Evolutionary conservation across 192 early-diverging fungal genomes (phyloP).

Genomic region (Backusella morwellensis): DNA sequence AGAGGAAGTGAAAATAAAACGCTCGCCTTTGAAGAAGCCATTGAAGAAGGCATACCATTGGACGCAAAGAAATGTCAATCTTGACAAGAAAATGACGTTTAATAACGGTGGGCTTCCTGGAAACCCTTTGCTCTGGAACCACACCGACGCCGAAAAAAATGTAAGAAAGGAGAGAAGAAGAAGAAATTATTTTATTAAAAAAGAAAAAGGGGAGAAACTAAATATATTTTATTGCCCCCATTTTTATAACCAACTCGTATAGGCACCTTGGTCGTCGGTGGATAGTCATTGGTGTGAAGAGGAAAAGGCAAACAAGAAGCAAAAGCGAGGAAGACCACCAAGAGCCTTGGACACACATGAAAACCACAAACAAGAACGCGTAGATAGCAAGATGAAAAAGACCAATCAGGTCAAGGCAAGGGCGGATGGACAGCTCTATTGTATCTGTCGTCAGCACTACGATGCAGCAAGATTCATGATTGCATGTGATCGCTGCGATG

Average conservation of each 20-base stretch:
- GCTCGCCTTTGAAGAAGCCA: not conserved
- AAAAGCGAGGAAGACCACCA: constrained; percentile 6
- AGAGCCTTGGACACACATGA: not conserved
- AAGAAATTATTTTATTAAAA: not conserved
- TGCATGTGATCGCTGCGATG: constrained; percentile 70
- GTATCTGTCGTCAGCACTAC: constrained; percentile 58
- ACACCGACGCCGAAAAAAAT: constrained; percentile 1
- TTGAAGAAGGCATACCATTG: not conserved
- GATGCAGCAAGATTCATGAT: constrained; percentile 68
- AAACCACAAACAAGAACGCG: not conserved
- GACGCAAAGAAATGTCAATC: not conserved
- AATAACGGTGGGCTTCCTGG: constrained; percentile 1
- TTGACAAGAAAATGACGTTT: not conserved
- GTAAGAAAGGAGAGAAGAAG: not conserved
- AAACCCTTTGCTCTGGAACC: constrained; percentile 10
- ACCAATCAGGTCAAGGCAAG: not conserved
- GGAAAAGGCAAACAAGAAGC: not conserved
- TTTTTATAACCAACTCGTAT: not conserved
- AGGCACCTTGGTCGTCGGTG: not conserved
- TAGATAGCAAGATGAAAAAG: not conserved
- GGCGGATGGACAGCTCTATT: constrained; percentile 38
- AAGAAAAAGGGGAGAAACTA: not conserved
- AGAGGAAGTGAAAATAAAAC: not conserved
- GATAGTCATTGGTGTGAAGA: not conserved
- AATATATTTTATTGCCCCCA: not conserved